Evolutionary conservation across 805 yeast species (phyloP).

Genomic region (Wickerhamiella azyma): DNA sequence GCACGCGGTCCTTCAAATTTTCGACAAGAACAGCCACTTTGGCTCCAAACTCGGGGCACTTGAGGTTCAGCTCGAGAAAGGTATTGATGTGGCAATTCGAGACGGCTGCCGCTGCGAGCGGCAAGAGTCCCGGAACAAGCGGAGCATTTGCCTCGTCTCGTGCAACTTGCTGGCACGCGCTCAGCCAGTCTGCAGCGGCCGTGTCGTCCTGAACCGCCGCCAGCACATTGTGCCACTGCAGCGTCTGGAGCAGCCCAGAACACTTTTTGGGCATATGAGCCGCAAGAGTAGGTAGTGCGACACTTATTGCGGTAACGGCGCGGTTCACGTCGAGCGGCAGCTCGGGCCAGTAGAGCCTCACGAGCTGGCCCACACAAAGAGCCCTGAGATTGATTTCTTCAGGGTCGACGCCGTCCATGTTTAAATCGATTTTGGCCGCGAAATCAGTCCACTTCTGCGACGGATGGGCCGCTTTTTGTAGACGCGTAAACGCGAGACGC

Average conservation of each 20-base stretch:
- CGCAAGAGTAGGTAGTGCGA: not conserved
- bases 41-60: not conserved
- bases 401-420: not conserved
- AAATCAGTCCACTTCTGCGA: not conserved
- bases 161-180: not conserved
- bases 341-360: not conserved
- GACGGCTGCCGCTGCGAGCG: not conserved
- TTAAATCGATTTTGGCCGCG: not conserved
- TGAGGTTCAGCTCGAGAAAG: not conserved
- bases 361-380: not conserved
- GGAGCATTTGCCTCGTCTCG: not conserved
- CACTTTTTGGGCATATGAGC: not conserved
- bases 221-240: conserved; percentile 3
- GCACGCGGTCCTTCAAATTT: not conserved
- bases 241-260: not conserved
- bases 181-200: not conserved
- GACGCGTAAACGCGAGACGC: not conserved
- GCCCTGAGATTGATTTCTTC: not conserved
- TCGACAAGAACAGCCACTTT: not conserved
- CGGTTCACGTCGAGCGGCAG: not conserved
- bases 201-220: not conserved
- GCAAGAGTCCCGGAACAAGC: not conserved
- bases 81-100: not conserved
- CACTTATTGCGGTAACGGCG: not conserved
- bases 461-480: not conserved